Evolutionary conservation across 139 green algal genomes (phyloP), one percentile per base, ranked within the genome.

Genomic region (Chlamydomonas sp.): DNA sequence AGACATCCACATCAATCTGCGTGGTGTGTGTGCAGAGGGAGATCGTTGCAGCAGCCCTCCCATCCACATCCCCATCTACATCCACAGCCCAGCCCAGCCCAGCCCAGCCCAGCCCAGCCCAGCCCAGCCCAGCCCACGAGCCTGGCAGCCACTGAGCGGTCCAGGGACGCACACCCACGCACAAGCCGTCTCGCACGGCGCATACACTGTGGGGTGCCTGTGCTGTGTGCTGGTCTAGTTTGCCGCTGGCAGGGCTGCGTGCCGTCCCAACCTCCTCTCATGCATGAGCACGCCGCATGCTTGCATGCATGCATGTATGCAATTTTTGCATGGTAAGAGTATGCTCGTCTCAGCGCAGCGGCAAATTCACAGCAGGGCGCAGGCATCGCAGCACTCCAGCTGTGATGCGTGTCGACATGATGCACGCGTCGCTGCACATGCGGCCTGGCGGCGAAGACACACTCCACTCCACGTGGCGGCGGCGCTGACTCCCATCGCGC

Each of bases 1-100:
- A 95, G 28, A 96, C 90, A 66, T 93, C 87, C 2, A 95, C 85
- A 24, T 96, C 80, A 5, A 96, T 84, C 86, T 93, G 80, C 54
- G 22, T 10, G 57, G 16, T n/a, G 29, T 16, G 16, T n/a, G n/a
- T n/a, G n/a, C n/a, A n/a, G n/a, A n/a, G n/a, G n/a, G n/a, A n/a
- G n/a, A n/a, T n/a, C n/a, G 13, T 54, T 26, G 43, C 13, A 26
- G 43, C 20, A 54, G 13, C 16, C n/a, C n/a, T n/a, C n/a, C n/a
- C n/a, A n/a, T n/a, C n/a, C n/a, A n/a, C n/a, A n/a, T n/a, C n/a
- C n/a, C n/a, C n/a, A n/a, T n/a, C n/a, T n/a, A n/a, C n/a, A n/a
- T n/a, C n/a, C n/a, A n/a, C n/a, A n/a, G n/a, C n/a, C n/a, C n/a
- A n/a, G n/a, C n/a, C n/a, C n/a, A n/a, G n/a, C n/a, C n/a, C n/a